A percentile compares a stretch with the other conserved stretches of the same genome.
phyloP scores from a whole-genome alignment of 2,329 filamentous ascomycete genomes.

The Beauveria sp. region DNA sequence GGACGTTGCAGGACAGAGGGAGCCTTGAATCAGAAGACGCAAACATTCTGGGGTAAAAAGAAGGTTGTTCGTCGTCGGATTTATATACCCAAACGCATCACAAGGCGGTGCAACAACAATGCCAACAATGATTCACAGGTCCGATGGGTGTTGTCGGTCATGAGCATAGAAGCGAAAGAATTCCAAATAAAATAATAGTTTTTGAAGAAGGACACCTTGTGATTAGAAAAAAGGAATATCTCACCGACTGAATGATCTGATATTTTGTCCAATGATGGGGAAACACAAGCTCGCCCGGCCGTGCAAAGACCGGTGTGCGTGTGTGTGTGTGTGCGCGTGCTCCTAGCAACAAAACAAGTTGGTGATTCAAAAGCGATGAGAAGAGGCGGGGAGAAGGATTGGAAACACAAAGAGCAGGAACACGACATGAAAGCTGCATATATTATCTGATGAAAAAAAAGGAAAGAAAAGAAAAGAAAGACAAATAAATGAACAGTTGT shows the following conservation, averaged over 20 bases:
- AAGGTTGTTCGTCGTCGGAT: too few relatives aligned
- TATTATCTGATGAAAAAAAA: too few relatives aligned
- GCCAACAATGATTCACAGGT: too few relatives aligned
- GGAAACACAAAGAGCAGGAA: background rate
- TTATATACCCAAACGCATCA: too few relatives aligned
- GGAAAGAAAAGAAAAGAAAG: too few relatives aligned
- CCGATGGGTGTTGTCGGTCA: too few relatives aligned
- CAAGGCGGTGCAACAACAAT: too few relatives aligned
- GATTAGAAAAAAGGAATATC: too few relatives aligned
- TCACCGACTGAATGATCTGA: background rate
- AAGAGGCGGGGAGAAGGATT: background rate
- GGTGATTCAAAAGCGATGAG: background rate
- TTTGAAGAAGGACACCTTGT: too few relatives aligned
- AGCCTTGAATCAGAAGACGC: background rate
- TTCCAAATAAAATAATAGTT: background rate
- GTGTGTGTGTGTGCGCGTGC: background rate
- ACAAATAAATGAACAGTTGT: too few relatives aligned
- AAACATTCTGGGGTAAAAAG: too few relatives aligned
- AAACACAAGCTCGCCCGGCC: background rate
- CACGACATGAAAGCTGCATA: background rate
- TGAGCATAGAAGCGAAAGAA: too few relatives aligned
- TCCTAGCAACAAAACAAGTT: background rate
- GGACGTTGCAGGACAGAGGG: background rate
- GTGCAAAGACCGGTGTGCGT: constrained; percentile 3
- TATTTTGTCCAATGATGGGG: background rate